These are phyloP conservation scores for Penicillium odoratum DNA, from an alignment of 495 filamentous ascomycete species.

Conservation along the genomic window DNA sequence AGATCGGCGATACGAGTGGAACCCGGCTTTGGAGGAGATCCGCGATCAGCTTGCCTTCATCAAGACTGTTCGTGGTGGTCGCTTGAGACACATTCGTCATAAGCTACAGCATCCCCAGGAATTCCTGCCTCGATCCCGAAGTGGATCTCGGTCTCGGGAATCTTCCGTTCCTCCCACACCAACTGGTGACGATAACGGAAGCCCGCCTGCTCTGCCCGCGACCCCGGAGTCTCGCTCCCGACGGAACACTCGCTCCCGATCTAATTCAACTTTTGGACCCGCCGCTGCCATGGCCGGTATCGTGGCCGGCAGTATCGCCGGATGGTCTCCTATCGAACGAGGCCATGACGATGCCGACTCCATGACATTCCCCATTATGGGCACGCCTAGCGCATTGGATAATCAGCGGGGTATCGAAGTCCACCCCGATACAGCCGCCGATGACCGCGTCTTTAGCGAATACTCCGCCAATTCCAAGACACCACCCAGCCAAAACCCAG, in stretches of 20 bases:
- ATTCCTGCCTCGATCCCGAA: slow-evolving; percentile 69
- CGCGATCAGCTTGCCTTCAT: slow-evolving; percentile 75
- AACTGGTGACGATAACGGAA: slow-evolving; percentile 48
- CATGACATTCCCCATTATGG: slow-evolving; percentile 45
- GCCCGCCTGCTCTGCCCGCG: slow-evolving; percentile 49
- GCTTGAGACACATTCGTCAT: slow-evolving; percentile 83
- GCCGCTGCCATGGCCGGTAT: slow-evolving; percentile 83
- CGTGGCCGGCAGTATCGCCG: slow-evolving; percentile 81
- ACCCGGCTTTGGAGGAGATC: slow-evolving; percentile 64
- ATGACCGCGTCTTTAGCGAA: slow-evolving; percentile 55
- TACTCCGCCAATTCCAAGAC: slow-evolving; percentile 39
- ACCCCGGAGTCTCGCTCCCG: slow-evolving; percentile 75
- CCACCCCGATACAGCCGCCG: slow-evolving; percentile 56
- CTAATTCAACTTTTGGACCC: slow-evolving; percentile 81
- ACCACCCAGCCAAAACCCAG: slow-evolving; percentile 62
- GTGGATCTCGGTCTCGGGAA: slow-evolving; percentile 71
- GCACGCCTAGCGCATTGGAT: slow-evolving; percentile 48
- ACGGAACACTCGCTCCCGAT: slow-evolving; percentile 73
- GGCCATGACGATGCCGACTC: slow-evolving; percentile 50
- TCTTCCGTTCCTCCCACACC: slow-evolving; percentile 74
- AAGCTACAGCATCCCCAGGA: slow-evolving; percentile 78
- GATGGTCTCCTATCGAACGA: slow-evolving; percentile 84
- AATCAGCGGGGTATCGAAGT: slow-evolving; percentile 54
- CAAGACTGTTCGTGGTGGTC: slow-evolving; percentile 75
- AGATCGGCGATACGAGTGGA: slow-evolving; percentile 67